Conservation (phyloP, 2,329 filamentous ascomycete species). For the Curvularia sp. region DNA sequence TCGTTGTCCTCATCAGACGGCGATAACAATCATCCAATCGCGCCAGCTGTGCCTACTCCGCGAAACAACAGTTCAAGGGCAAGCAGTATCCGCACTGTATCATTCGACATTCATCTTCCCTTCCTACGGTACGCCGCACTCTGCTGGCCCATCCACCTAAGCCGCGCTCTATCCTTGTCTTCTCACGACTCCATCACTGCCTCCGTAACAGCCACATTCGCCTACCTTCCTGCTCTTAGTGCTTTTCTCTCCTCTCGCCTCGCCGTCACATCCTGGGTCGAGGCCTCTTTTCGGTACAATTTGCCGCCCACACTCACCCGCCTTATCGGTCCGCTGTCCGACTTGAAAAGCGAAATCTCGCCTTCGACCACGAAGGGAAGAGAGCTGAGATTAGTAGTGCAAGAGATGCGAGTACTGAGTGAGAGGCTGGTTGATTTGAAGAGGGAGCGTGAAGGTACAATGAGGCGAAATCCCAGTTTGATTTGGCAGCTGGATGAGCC, state of each 20-base stretch:
- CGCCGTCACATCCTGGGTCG: slow-evolving; percentile 41
- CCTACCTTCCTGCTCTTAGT: slow-evolving; percentile 36
- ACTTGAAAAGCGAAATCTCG: slow-evolving; percentile 29
- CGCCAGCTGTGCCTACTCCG: neutral
- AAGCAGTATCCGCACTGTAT: slow-evolving; percentile 17
- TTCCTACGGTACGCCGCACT: slow-evolving; percentile 43
- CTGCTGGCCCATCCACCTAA: slow-evolving; percentile 45
- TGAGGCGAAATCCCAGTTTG: slow-evolving; percentile 37
- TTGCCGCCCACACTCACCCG: slow-evolving; percentile 41
- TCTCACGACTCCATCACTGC: slow-evolving; percentile 4
- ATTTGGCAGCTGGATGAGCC: slow-evolving; percentile 36
- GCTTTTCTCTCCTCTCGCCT: slow-evolving; percentile 36
- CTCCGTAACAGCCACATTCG: slow-evolving; percentile 6
- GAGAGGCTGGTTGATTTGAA: slow-evolving; percentile 35
- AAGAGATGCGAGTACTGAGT: slow-evolving; percentile 32
- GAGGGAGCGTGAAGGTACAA: slow-evolving; percentile 25
- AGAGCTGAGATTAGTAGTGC: slow-evolving; percentile 35
- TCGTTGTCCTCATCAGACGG: slow-evolving; percentile 37
- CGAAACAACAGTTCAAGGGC: slow-evolving; percentile 8
- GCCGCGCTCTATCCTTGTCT: slow-evolving; percentile 28
- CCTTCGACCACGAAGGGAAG: slow-evolving; percentile 34
- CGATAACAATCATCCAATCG: slow-evolving; percentile 17
- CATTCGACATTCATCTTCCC: slow-evolving; percentile 37
- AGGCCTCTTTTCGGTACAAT: slow-evolving; percentile 42
- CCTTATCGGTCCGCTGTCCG: slow-evolving; percentile 34